phyloP scores from a whole-genome alignment of 2,329 filamentous ascomycete species.

The Apiospora marii region DNA sequence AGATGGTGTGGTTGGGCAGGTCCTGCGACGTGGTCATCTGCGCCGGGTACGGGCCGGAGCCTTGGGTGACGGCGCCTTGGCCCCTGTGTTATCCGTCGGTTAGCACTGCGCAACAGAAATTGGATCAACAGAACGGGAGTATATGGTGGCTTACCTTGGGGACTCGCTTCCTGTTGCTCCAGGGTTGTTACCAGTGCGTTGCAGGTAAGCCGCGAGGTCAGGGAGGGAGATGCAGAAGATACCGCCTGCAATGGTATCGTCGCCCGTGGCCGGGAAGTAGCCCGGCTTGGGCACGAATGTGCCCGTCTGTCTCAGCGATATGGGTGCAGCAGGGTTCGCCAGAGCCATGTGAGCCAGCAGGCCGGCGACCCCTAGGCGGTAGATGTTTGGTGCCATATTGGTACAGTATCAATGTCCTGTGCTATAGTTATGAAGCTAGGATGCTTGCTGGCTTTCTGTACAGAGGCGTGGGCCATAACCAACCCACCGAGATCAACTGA shows the following conservation, averaged over 20 bases:
- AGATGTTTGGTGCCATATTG: background rate
- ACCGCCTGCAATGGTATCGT: slow-evolving; percentile 35
- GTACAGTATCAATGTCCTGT: background rate
- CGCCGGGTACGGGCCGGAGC: slow-evolving; percentile 34
- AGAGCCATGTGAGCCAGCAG: slow-evolving; percentile 16
- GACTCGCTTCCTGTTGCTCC: slow-evolving; percentile 31
- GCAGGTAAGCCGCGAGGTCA: slow-evolving; percentile 32
- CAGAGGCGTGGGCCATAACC: background rate
- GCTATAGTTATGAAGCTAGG: background rate
- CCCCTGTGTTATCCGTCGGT: slow-evolving; percentile 4
- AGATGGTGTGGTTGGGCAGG: slow-evolving; percentile 35
- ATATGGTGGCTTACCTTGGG: slow-evolving; percentile 20
- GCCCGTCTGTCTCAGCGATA: slow-evolving; percentile 20
- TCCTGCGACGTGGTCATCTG: slow-evolving; percentile 29
- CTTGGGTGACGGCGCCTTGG: slow-evolving; percentile 27
- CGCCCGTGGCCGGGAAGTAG: slow-evolving; percentile 33
- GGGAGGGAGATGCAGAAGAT: slow-evolving; percentile 36
- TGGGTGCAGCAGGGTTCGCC: background rate
- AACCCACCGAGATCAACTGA: background rate
- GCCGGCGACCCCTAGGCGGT: slow-evolving; percentile 21
- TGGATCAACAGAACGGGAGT: no score
- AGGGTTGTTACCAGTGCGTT: slow-evolving; percentile 32
- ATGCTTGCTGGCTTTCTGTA: background rate
- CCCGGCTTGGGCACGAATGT: slow-evolving; percentile 33
- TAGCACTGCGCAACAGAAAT: background rate